A percentile compares a stretch with the other conserved stretches of the same genome.
These are phyloP conservation scores for Dissophora globulifera DNA, from an alignment of 192 early-diverging fungal genomes.

Conservation along the genomic window DNA sequence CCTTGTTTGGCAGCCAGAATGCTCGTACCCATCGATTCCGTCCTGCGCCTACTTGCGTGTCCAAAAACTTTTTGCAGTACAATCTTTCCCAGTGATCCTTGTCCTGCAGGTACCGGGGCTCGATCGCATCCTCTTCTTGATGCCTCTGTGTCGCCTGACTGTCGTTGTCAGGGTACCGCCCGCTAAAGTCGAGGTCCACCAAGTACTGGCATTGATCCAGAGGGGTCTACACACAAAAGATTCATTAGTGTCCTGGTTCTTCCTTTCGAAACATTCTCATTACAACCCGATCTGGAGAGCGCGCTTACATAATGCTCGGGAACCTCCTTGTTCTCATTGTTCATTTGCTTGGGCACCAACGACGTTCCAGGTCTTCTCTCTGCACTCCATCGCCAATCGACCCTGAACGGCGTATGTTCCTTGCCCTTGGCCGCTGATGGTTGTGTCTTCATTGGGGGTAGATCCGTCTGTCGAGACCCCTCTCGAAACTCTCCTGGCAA, in stretches of 20 bases:
- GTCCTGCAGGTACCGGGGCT: constrained; percentile 66
- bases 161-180: constrained; percentile 3
- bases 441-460: not conserved
- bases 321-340: constrained; percentile 52
- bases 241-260: not conserved
- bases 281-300: not conserved
- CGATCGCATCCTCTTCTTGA: constrained; percentile 12
- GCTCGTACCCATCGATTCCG: constrained; percentile 60
- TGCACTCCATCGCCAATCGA: constrained; percentile 51
- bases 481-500: constrained; percentile 86
- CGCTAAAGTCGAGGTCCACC: constrained; percentile 45
- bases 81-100: constrained; percentile 67
- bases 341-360: constrained; percentile 19
- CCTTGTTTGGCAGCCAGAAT: constrained; percentile 64
- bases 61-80: constrained; percentile 71
- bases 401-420: constrained; percentile 12
- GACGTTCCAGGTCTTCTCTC: constrained; percentile 44
- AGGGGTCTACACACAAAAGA: constrained; percentile 19
- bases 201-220: constrained; percentile 48
- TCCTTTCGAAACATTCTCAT: not conserved
- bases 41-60: constrained; percentile 57
- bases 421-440: constrained; percentile 34
- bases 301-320: constrained; percentile 47
- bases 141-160: too few species aligned
- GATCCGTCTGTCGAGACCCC: constrained; percentile 15